Evolutionary conservation across 306 rosid genomes (phyloP), one percentile per base, ranked within the genome.

Genomic region (Sechiopsis laciniata): DNA sequence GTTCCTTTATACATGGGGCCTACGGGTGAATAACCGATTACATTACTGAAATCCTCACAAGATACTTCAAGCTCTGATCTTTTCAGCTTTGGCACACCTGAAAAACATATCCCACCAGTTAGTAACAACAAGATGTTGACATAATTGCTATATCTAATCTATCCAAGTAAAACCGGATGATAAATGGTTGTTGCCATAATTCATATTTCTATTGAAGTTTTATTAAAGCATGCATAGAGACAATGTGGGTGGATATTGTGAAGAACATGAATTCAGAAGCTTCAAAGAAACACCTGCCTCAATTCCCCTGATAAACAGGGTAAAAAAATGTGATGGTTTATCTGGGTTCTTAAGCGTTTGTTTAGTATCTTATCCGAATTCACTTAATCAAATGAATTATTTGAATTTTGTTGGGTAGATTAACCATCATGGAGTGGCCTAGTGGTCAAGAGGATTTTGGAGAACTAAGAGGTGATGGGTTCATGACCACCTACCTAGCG

Each of bases 41-140:
- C 95, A 72, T 94, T 94, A 79, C 99, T 94, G 78, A 94, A 94
- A 89, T 90, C 99, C 80, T 94, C 99, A 71, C 99, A 94, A 26
- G 99, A 97, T 75, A 84, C 86, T 84, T 79, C 90, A 74, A 94
- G 87, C 83, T 94, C 99, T 57, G 92, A 86, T 79, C 95, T 86
- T 84, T 91, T 91, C 26, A 94, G 86, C 80, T 88, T 91, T 71
- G 99, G 97, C 73, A 91, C 96, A 58, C 99, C 99, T 94, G 72
- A 50, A 61, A 62, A 26, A 73, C 51, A 42, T 51, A 68, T 19
- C 63, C 10, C 54, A 50, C 15, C 22, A 73, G 62, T 64, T 54
- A 6, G 52, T 17, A 64, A 42, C 24, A 63, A n/a, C 53, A 37
- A 64, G 26, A 64, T 37, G 53, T 24, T 64, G 52, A 51, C 29